These are phyloP conservation scores for Cornus suecica DNA, from an alignment of 148 eudicot genomes.

Conservation along the genomic window DNA sequence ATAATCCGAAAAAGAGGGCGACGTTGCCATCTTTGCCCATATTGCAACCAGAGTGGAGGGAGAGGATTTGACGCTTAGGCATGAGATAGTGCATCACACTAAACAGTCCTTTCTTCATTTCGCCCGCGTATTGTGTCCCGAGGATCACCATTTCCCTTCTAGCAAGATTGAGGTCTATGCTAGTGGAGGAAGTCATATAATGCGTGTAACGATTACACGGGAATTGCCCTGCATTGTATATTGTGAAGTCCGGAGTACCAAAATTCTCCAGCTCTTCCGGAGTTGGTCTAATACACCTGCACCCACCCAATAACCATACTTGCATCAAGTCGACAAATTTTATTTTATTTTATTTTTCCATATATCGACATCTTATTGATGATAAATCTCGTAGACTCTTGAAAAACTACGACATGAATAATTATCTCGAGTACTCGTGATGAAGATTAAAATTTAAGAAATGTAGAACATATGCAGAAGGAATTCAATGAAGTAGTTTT, in stretches of 20 bases:
- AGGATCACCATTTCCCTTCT: constrained; percentile 54
- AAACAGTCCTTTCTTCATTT: constrained; percentile 54
- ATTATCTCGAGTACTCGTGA: neutral
- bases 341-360: neutral
- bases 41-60: constrained; percentile 52
- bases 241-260: constrained; percentile 53
- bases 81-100: constrained; percentile 51
- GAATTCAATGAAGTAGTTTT: neutral
- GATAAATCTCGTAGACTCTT: neutral
- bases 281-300: constrained; percentile 56
- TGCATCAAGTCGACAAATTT: neutral
- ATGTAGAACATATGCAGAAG: neutral
- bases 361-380: neutral
- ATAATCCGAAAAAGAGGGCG: constrained; percentile 49
- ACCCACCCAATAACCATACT: constrained; percentile 3
- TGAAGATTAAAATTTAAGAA: neutral
- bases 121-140: constrained; percentile 54
- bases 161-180: constrained; percentile 43
- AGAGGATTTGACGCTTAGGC: constrained; percentile 47
- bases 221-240: constrained; percentile 47
- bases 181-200: constrained; percentile 54
- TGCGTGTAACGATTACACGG: constrained; percentile 54
- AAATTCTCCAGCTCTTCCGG: constrained; percentile 49
- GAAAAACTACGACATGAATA: neutral
- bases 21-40: constrained; percentile 51